Conservation (phyloP, 148 eudicot species). For the Persicaria tinctoria region DNA sequence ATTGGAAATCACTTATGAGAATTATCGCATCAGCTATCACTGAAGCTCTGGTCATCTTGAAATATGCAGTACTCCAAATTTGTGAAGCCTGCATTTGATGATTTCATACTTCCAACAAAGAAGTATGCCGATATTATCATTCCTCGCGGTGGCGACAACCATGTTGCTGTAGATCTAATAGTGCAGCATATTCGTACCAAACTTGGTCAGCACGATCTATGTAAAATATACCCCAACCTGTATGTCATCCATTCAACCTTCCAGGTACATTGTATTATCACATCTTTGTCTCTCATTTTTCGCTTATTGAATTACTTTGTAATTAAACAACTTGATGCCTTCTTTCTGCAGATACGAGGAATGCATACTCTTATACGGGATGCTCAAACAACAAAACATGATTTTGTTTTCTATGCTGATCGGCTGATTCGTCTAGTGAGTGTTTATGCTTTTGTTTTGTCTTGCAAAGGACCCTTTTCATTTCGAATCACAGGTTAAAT, state of each 20-base stretch:
- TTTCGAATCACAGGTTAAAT: not conserved
- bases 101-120: constrained; percentile 94
- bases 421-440: constrained; percentile 71
- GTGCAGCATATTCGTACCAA: constrained; percentile 98
- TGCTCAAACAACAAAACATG: constrained; percentile 55
- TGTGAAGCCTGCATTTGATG: constrained; percentile 98
- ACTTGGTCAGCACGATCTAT: constrained; percentile 93
- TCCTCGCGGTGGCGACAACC: constrained; percentile 97
- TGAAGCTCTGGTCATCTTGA: not conserved
- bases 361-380: constrained; percentile 70
- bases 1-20: too few species aligned
- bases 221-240: constrained; percentile 86
- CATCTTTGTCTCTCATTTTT: constrained; percentile 10
- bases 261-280: constrained; percentile 31
- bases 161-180: constrained; percentile 92
- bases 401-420: constrained; percentile 72
- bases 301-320: not conserved
- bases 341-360: constrained; percentile 43
- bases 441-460: not conserved
- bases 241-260: constrained; percentile 91
- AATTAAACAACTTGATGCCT: constrained; percentile 6
- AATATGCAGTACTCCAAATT: constrained; percentile 81
- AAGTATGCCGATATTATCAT: constrained; percentile 94
- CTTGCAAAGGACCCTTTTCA: not conserved
- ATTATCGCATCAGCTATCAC: too few species aligned